phyloP scores from a whole-genome alignment of 495 filamentous ascomycete species.

The Penicillium turbatum region DNA sequence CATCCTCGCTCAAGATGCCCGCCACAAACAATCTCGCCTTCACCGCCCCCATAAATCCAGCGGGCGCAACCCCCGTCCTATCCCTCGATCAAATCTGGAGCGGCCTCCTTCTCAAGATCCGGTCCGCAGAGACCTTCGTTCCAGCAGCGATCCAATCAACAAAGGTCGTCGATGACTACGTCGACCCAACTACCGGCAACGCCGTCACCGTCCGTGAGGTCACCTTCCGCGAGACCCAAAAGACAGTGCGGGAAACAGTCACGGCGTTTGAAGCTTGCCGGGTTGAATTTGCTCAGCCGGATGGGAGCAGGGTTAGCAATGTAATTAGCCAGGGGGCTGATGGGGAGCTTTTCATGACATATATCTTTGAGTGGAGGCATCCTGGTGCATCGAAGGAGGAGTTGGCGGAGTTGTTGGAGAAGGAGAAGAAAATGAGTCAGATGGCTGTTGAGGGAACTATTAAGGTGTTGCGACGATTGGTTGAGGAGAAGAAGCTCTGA shows the following conservation, averaged over 20 bases:
- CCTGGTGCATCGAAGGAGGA: constrained; percentile 32
- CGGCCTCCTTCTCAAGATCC: constrained; percentile 48
- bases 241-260: constrained; percentile 23
- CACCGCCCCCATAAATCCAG: constrained; percentile 51
- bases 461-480: constrained; percentile 30
- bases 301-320: constrained; percentile 42
- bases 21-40: constrained; percentile 44
- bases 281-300: constrained; percentile 35
- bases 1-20: constrained; percentile 13
- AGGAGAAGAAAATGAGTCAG: constrained; percentile 28
- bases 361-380: constrained; percentile 51
- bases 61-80: constrained; percentile 36
- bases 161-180: constrained; percentile 34
- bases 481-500: constrained; percentile 27
- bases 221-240: constrained; percentile 20
- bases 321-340: constrained; percentile 44
- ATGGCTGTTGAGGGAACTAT: constrained; percentile 37
- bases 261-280: constrained; percentile 22
- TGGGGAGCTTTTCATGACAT: constrained; percentile 49
- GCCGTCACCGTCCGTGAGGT: constrained; percentile 24
- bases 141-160: constrained; percentile 41
- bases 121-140: constrained; percentile 49
- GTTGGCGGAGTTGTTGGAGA: constrained; percentile 22
- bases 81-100: constrained; percentile 46
- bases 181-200: constrained; percentile 29